Evolutionary conservation across 768 basidiomycete genomes (phyloP), one percentile per base, ranked within the genome.

Genomic region (Trametes meyenii): DNA sequence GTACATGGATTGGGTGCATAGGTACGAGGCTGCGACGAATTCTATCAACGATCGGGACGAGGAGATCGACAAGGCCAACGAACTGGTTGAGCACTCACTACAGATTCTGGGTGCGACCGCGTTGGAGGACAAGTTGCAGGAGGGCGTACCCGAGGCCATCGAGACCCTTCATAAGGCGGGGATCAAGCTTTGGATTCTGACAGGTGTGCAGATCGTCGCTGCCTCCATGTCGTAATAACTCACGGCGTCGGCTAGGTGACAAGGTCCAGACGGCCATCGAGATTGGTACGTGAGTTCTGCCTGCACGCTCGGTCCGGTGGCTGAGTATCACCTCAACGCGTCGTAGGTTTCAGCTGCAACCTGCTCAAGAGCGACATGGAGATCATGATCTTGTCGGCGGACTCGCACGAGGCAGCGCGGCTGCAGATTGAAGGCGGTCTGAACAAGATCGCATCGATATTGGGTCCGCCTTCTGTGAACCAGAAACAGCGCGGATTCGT

Each of bases 211-310:
- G 7, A 54, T 56, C 43, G 44, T 23, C 13, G 16, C 14, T 19
- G 40, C 50, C 16, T 50, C 40, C 49, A 52, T 50, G 42, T 51
- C 54, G 50, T 24, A 44, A 62, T 12, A 24, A 21, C 55, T 67
- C 24, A 65, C 26, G 5, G 23, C 11, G 6, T 16, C 50, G 44
- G 40, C 4, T 64, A 90, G 92, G 96, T 26, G 96, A 99, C 76
- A 99, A 99, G 75, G 81, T 98, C 0, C 96, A 98, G 74, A 99
- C 96, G 0, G 96, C 96, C 14, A 98, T 99, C 70, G 96, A 98
- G 73, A 98, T 99, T 64, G 96, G 83, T 81, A 56, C 16, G 70
- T 66, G 23, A 6, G 16, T 33, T 8, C 1, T 4, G 40, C 5
- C 7, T 19, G 38, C 36, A 24, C 17, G 24, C 35, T 38, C 12